Evolutionary conservation across 805 yeast genomes (phyloP), one percentile per base, ranked within the genome.

Genomic region (Isabelozyma gotoi): DNA sequence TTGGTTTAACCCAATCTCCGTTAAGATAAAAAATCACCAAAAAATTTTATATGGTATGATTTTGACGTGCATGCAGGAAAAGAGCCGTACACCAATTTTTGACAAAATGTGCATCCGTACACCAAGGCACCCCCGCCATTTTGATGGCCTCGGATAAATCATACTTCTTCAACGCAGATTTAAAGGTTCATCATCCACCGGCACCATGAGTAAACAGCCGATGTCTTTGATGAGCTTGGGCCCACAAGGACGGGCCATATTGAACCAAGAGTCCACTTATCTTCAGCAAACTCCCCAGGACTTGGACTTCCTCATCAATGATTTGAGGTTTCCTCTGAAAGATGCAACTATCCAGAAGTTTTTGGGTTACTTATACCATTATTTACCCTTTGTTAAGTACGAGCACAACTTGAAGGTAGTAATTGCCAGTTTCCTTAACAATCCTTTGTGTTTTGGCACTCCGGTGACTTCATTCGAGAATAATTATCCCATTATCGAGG

Each of bases 361-460:
- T 4, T 50, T 77, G 14, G 77, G 82, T 1, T 75, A 76, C 52
- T 42, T 79, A 17, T 78, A 73, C 41, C 73, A 78, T 52, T 78
- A 78, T 51, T 56, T 77, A 41, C 83, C 84, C 1, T 73, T 57
- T 38, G 60, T 79, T 40, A 77, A 76, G 52, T 67, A 69, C 40
- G 74, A 69, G 48, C 65, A 65, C 43, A 79, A 79, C 53, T 59
- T 79, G 33, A 60, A 67, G 38, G 49, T 79, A 1, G 56, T 79
- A 15, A 59, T 80, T 11, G 63, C 71, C 24, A 63, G 70, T 36
- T 74, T 79, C 45, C 47, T 79, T 45, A 66, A 67, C 45, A 73
- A 71, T 38, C 77, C 79, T 0, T 45, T 57, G 1, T 59, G 72
- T 57, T 56, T 71, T 40, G 48, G 48, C 2, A 38, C 43, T 1